Base-by-base conservation (phyloP, 139 green algal species). In the Nannochloris sp. region DNA sequence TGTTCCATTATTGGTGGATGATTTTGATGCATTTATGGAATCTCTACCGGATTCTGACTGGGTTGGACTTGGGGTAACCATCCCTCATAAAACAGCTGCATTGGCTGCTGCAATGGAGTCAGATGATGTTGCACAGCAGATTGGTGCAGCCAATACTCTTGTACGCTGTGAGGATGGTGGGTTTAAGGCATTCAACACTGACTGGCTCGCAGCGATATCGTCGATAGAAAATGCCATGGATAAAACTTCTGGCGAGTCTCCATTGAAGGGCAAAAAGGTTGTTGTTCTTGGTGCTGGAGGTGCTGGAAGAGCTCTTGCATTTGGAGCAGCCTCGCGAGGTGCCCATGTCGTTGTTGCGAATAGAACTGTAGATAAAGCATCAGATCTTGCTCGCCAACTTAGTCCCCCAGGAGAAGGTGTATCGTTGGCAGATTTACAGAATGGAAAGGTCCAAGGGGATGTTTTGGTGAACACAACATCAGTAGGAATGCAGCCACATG, bases 91-190 rank as follows among this genome's bases (percentile, higher is more conserved):
- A 80, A 71, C 91, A 55, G 85, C 86, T n/a, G 92, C 90, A 8
- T 67, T 97, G 59, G 64, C 76, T 40, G 66, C 44, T 15, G 85
- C 84, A 8, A 44, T 74, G 1, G 64, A 82, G 24, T 81, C 85
- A 5, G 93, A 98, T 64, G 60, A 73, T 1, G 78, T 93, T 11
- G 88, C 90, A 1, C 48, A 55, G 4, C 66, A 82, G 27, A 97
- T 98, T 29, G 93, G 93, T 15, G 93, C 93, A 3, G 84, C 87
- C 49, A 98, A 98, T 82, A 98, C 93, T 15, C 75, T 98, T 6
- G 79, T 98, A 24, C 72, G 85, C 3, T 72, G 81, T 61, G n/a
- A 61, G 5, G 80, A 87, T 46, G 85, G 82, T 24, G 69, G 25
- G 18, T 85, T 90, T 21, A 85, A 83, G 46, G 91, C 76, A 1